phyloP scores from a whole-genome alignment of 345 rosid species.

The Aethionema arabicum region DNA sequence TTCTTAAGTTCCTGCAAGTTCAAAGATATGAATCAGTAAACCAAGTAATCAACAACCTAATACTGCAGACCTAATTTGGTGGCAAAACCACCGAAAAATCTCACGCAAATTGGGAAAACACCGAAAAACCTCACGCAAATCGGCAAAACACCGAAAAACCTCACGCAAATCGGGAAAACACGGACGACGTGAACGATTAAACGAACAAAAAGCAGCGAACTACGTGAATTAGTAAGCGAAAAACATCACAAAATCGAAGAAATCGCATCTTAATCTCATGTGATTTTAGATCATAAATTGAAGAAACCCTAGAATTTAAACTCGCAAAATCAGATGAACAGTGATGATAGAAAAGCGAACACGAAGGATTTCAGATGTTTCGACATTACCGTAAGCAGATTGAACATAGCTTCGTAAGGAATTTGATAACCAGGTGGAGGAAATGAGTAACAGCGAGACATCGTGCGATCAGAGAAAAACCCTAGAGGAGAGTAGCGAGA shows the following conservation, averaged over 20 bases:
- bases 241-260: neutral
- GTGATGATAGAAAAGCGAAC: too few species aligned
- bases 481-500: too few species aligned
- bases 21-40: conserved; percentile 30
- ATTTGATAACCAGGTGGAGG: too few species aligned
- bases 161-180: neutral
- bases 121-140: neutral
- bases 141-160: neutral
- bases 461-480: too few species aligned
- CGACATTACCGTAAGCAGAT: too few species aligned
- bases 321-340: too few species aligned
- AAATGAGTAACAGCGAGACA: too few species aligned
- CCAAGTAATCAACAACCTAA: neutral
- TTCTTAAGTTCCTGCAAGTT: conserved; percentile 42
- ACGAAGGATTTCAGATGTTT: too few species aligned
- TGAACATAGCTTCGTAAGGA: too few species aligned
- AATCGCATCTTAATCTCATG: too few species aligned
- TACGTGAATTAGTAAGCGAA: neutral
- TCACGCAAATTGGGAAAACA: neutral
- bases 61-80: neutral
- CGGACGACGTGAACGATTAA: neutral
- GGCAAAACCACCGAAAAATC: neutral
- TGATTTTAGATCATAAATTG: neutral
- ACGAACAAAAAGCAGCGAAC: neutral
- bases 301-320: too few species aligned